Conservation (phyloP, 2,329 filamentous ascomycete genomes). For the Alternaria novae-zelandiae region DNA sequence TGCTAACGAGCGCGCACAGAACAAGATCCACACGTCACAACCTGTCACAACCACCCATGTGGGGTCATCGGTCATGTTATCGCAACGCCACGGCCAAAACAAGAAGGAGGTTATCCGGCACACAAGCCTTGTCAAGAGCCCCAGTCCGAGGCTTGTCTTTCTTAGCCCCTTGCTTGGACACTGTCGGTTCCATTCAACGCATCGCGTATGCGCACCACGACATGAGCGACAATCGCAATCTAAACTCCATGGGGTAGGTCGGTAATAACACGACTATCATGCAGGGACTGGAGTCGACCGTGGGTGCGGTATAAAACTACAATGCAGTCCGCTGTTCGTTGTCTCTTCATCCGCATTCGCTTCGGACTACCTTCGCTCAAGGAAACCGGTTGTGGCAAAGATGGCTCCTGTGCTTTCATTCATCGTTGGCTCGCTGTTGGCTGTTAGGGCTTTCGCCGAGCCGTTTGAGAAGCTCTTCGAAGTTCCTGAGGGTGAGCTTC, state of each 20-base stretch:
- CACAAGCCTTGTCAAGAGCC: constrained; percentile 18
- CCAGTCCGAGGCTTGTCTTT: constrained; percentile 15
- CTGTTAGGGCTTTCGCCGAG: constrained; percentile 27
- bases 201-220: background rate
- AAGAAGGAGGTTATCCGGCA: constrained; percentile 16
- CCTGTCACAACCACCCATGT: background rate
- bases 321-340: background rate
- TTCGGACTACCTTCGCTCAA: constrained; percentile 15
- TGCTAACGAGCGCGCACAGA: constrained; percentile 1
- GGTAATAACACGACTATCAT: background rate
- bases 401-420: constrained; percentile 33
- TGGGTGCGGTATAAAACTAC: constrained; percentile 2
- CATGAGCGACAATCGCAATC: background rate
- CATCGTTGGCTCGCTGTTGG: constrained; percentile 33
- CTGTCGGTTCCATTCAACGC: background rate
- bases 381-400: constrained; percentile 15
- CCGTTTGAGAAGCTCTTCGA: constrained; percentile 34
- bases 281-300: background rate
- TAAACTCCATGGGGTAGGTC: constrained; percentile 1
- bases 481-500: constrained; percentile 20
- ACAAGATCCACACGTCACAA: background rate
- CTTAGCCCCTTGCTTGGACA: constrained; percentile 10
- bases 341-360: constrained; percentile 9
- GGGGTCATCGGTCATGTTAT: constrained; percentile 7
- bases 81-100: constrained; percentile 5